Percentiles rank a stretch among this genome's conserved stretches.
Conservation (phyloP, 2,329 filamentous ascomycete species). For the Simplicillium aogashimaense region DNA sequence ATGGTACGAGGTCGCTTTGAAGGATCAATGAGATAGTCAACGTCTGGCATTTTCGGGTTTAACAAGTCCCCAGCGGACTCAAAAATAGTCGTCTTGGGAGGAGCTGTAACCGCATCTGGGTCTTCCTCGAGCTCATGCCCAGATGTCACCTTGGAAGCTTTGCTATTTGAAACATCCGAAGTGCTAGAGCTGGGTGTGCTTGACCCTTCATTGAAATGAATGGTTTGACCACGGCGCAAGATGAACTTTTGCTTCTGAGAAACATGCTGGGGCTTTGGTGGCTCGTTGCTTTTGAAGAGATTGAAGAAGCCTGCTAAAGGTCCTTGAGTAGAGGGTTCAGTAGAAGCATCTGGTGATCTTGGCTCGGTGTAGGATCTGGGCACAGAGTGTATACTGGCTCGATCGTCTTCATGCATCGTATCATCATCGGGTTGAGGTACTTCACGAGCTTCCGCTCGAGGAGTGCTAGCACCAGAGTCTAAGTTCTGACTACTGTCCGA, state of each 20-base stretch:
- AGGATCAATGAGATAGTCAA: conserved; percentile 77
- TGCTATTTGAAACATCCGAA: conserved; percentile 6
- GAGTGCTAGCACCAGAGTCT: conserved; percentile 24
- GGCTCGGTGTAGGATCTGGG: conserved; percentile 16
- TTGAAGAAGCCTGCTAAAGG: conserved; percentile 58
- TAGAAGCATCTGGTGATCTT: conserved; percentile 5
- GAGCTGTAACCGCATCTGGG: conserved; percentile 47
- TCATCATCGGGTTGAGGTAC: conserved; percentile 64
- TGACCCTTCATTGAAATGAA: conserved; percentile 32
- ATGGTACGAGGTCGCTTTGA: conserved; percentile 76
- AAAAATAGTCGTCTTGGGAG: conserved; percentile 86
- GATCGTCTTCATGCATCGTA: conserved; percentile 58
- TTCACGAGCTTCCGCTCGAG: conserved; percentile 33
- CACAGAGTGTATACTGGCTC: conserved; percentile 41
- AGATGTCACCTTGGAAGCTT: conserved; percentile 31
- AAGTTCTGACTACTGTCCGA: conserved; percentile 19
- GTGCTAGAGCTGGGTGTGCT: conserved; percentile 9
- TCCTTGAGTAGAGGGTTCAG: conserved; percentile 27
- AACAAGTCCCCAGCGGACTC: conserved; percentile 90
- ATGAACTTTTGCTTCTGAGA: conserved; percentile 57
- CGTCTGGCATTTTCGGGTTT: conserved; percentile 75
- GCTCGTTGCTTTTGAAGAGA: conserved; percentile 56
- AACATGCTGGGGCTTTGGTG: conserved; percentile 36
- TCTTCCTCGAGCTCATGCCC: conserved; percentile 39
- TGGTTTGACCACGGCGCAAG: conserved; percentile 68